Evolutionary conservation across 1,284 basidiomycete species (phyloP).

Genomic region (Anthracocystis panici-leucophaei): DNA sequence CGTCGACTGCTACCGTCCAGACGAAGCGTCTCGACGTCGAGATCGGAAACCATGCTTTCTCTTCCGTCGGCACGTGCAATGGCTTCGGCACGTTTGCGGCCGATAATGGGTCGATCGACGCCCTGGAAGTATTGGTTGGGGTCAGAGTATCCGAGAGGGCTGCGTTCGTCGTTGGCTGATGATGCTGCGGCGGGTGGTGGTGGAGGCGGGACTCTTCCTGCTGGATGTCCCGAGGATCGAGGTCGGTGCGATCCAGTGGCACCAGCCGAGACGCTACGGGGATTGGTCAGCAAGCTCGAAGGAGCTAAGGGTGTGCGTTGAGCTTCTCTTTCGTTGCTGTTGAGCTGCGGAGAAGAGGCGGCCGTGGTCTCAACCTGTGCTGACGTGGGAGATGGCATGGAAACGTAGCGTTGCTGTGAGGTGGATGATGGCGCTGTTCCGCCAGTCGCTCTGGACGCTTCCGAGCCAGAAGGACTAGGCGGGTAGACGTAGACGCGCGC

Average conservation of each 20-base stretch:
- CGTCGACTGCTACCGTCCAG: constrained; percentile 60
- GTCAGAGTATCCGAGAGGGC: constrained; percentile 40
- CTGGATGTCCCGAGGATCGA: constrained; percentile 51
- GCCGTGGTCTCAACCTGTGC: constrained; percentile 38
- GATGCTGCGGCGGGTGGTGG: constrained; percentile 48
- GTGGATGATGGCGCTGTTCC: neutral
- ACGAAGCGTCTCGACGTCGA: constrained; percentile 65
- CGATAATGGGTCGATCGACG: constrained; percentile 46
- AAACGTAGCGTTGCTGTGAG: constrained; percentile 23
- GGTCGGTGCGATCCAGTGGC: constrained; percentile 14
- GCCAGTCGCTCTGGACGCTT: constrained; percentile 18
- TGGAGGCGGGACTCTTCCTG: constrained; percentile 52
- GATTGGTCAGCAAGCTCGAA: constrained; percentile 41
- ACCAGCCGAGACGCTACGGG: constrained; percentile 31
- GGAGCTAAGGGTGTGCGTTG: constrained; percentile 47
- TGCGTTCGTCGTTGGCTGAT: constrained; percentile 7
- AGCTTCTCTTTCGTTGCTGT: neutral
- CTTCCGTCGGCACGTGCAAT: constrained; percentile 57
- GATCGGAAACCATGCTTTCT: constrained; percentile 62
- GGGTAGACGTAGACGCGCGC: constrained; percentile 63
- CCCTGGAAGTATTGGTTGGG: constrained; percentile 51
- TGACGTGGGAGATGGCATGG: constrained; percentile 35
- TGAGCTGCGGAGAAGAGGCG: constrained; percentile 7
- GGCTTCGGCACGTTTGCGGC: constrained; percentile 52
- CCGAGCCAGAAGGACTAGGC: constrained; percentile 56